Conservation (phyloP, 169 alveolate genomes). For the Plasmodium vinckei region DNA sequence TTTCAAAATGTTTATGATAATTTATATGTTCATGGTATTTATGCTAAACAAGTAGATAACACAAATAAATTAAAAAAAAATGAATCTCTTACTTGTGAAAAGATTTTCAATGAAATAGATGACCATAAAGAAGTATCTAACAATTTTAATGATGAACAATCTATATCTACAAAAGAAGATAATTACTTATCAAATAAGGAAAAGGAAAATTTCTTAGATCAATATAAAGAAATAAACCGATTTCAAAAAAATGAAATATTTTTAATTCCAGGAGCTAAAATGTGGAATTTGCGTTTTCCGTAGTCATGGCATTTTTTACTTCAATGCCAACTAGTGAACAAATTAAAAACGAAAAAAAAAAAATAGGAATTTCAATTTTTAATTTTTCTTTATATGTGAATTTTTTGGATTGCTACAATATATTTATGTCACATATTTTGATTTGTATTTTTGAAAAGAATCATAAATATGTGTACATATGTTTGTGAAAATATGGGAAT, state of each 20-base stretch:
- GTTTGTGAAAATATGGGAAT: too few species aligned
- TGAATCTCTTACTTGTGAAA: background rate
- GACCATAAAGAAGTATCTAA: background rate
- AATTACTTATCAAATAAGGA: background rate
- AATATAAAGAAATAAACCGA: conserved; percentile 44
- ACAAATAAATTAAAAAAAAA: background rate
- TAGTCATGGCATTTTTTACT: background rate
- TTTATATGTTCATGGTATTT: conserved; percentile 57
- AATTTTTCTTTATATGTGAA: background rate
- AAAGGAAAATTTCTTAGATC: background rate
- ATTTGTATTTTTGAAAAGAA: too few species aligned
- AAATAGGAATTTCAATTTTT: background rate
- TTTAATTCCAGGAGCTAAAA: conserved; percentile 52
- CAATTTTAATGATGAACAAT: background rate
- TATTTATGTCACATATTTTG: too few species aligned
- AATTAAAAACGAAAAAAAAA: too few species aligned
- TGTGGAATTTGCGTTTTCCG: conserved; percentile 62
- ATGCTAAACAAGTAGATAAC: conserved; percentile 1
- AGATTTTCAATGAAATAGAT: background rate
- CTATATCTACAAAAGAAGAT: too few species aligned
- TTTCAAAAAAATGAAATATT: conserved; percentile 53
- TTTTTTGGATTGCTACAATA: background rate
- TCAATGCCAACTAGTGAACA: too few species aligned
- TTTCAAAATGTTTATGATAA: conserved; percentile 44
- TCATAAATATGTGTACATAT: too few species aligned